Evolutionary conservation across 768 basidiomycete genomes (phyloP).

Genomic region (Solioccasus polychromus): DNA sequence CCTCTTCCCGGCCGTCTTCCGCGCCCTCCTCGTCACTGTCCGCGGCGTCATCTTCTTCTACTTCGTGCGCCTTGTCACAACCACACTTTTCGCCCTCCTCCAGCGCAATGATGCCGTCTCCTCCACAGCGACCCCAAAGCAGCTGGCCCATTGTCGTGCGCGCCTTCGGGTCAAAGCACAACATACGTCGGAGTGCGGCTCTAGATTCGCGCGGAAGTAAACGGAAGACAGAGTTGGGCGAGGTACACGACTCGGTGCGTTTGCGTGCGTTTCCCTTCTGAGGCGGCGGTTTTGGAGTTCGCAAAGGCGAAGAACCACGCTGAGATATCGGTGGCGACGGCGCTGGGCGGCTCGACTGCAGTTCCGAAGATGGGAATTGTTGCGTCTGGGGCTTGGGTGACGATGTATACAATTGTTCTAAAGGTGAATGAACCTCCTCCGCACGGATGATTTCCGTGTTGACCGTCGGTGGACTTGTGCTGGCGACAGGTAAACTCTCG

Average conservation of each 20-base stretch:
- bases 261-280: constrained; percentile 36
- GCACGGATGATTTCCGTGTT: neutral
- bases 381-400: constrained; percentile 5
- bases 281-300: constrained; percentile 40
- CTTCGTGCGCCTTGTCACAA: constrained; percentile 47
- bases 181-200: constrained; percentile 87
- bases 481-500: constrained; percentile 51
- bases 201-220: constrained; percentile 92
- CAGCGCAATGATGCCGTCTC: constrained; percentile 57
- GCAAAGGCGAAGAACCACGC: constrained; percentile 1
- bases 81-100: constrained; percentile 52
- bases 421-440: neutral
- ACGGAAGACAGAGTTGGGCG: constrained; percentile 88
- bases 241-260: constrained; percentile 24
- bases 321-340: constrained; percentile 22
- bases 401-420: constrained; percentile 6
- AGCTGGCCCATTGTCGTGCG: constrained; percentile 93
- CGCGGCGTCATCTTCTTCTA: constrained; percentile 26
- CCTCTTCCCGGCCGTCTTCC: too few species aligned
- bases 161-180: constrained; percentile 82
- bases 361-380: constrained; percentile 16
- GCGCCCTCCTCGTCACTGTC: constrained; percentile 44
- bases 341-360: constrained; percentile 24
- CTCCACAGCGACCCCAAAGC: constrained; percentile 75
- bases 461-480: constrained; percentile 5